Evolutionary conservation across 805 yeast species (phyloP), one percentile per base, ranked within the genome.

Genomic region (Candida nonsorbophila): DNA sequence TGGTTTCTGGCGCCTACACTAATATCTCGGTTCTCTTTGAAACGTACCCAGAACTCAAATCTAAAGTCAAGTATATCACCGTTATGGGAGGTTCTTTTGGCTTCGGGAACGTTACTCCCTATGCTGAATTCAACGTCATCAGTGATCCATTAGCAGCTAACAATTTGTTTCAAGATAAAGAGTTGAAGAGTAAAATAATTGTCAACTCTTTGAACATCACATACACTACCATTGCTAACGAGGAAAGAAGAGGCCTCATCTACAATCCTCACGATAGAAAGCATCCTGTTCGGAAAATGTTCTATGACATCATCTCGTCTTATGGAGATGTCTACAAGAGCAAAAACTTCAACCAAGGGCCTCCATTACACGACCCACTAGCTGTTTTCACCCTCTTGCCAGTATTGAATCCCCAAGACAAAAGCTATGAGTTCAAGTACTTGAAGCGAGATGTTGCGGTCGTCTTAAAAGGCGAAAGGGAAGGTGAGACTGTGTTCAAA

Each of bases 281-380:
- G 2, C 48, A 54, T 8, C 59, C 77, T 6, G 58, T 81, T 24
- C 66, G 88, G 22, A 30, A 40, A 22, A 34, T 43, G 24, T 57
- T 46, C 32, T 39, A 39, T 23, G 39, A 41, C 12, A 50, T 56
- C 20, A 30, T 54, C 19, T 40, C 33, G 31, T 51, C 47, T 31
- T 57, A 41, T 32, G 34, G 34, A 10, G 25, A 36, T 11, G 29
- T 37, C 16, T 53, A 49, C 25, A 11, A 20, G 15, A 23, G 25
- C 2, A 30, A 29, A n/a, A 32, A 34, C 18, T 46, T 44, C 7
- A 37, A 38, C 15, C 36, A 48, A 4, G 90, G 92, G 0, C 87
- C 92, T 4, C 85, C 87, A 1, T 66, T 84, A 1, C 94, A 85
- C 53, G 95, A 84, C 51, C 90, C 92, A 1, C 58, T 83, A 29